Percentiles rank a stretch among this genome's conserved stretches.
phyloP scores from a whole-genome alignment of 2,329 filamentous ascomycete species.

The Xylaria sp. region DNA sequence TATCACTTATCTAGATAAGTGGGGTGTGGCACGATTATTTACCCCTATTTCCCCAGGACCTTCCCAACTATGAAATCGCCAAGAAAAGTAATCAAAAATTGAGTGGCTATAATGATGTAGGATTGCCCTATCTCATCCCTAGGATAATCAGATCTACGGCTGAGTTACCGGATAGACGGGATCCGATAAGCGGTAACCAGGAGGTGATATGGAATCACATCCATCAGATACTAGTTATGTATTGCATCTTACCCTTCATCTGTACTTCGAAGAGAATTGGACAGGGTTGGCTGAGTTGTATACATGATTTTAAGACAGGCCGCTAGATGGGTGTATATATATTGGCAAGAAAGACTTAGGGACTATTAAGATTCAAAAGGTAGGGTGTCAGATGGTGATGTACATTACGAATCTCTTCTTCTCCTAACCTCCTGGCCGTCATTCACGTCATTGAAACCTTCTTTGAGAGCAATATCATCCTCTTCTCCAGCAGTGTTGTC shows the following conservation, averaged over 20 bases:
- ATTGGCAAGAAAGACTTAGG: conserved; percentile 15
- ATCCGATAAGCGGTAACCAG: conserved; percentile 18
- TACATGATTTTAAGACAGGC: conserved; percentile 13
- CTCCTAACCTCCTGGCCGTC: conserved; percentile 11
- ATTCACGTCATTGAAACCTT: conserved; percentile 18
- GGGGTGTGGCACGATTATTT: no score
- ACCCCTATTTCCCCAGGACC: no score
- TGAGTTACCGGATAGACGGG: conserved; percentile 7
- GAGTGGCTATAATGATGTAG: neutral
- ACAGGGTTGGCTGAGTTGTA: conserved; percentile 11
- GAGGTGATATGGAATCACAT: conserved; percentile 2
- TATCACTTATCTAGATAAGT: no score
- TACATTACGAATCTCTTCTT: conserved; percentile 19
- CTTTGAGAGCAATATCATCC: conserved; percentile 31
- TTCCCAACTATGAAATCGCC: no score
- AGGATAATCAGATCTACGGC: conserved; percentile 9
- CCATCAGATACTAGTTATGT: neutral
- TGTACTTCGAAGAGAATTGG: conserved; percentile 11
- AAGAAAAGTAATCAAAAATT: no score
- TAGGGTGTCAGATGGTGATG: conserved; percentile 9
- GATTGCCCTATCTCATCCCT: conserved; percentile 1
- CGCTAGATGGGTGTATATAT: conserved; percentile 8
- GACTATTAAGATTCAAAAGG: conserved; percentile 8
- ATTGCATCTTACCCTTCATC: neutral
- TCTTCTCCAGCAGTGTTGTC: conserved; percentile 22